Evolutionary conservation across 306 rosid species (phyloP), one percentile per base, ranked within the genome.

Genomic region (Senna siamea): DNA sequence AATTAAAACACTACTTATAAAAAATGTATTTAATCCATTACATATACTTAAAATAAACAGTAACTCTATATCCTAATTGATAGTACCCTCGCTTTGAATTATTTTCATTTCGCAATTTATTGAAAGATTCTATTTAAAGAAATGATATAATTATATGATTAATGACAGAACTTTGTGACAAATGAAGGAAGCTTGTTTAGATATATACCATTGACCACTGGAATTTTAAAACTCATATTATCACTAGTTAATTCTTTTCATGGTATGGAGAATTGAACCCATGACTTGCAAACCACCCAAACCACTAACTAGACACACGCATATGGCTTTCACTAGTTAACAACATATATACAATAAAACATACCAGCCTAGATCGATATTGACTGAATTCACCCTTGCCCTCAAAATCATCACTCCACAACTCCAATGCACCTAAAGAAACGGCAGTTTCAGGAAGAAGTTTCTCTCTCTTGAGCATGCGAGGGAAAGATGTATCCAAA

Each of bases 341-440:
- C 44, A 66, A 56, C 48, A 28, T 20, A 76, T 18, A 26, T 67
- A 67, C 44, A 80, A 34, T 28, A 46, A 78, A 38, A 77, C 80
- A 18, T 88, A 90, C 99, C 93, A 92, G 85, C 81, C 88, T 92
- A 75, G 96, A 78, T 13, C 98, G 99, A 78, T 92, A 95, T 57
- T 87, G 98, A 85, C 98, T 81, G 79, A 92, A 92, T 71, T 73
- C 90, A 23, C 92, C 96, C 89, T 85, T 94, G 69, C 90, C 91
- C 65, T 95, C 99, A 87, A 86, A 71, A 80, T 84, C 84, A 10
- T 92, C 99, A 87, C 93, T 90, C 99, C 99, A 95, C 87, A 95
- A 80, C 86, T 95, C 99, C 82, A 95, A 69, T 2, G 75, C 79
- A 72, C 97, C 97, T 48, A 92, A 66, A 66, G 83, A 76, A 82